These are phyloP conservation scores for Zymoseptoria ardabiliae DNA, from an alignment of 2,329 filamentous ascomycete genomes.

Conservation along the genomic window DNA sequence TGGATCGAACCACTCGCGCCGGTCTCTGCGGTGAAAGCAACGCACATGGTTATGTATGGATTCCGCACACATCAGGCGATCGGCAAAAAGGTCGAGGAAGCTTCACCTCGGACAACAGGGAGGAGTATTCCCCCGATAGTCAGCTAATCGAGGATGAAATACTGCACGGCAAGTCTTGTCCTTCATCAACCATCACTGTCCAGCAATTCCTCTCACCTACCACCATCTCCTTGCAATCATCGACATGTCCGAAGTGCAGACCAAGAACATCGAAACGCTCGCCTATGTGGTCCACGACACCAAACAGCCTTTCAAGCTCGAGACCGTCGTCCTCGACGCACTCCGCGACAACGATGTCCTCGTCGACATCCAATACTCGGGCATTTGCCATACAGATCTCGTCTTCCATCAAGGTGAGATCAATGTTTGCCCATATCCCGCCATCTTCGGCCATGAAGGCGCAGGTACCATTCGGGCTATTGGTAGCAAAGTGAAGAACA, in stretches of 20 bases:
- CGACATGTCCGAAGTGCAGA: neutral
- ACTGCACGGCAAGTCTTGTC: neutral
- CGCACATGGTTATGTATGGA: too few species aligned
- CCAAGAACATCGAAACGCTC: constrained; percentile 1
- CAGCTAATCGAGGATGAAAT: neutral
- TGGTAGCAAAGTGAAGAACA: constrained; percentile 9
- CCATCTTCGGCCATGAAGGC: constrained; percentile 16
- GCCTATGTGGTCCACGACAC: constrained; percentile 14
- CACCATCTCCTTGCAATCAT: neutral
- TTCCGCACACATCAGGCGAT: neutral
- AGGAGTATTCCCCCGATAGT: neutral
- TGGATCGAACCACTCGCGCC: too few species aligned
- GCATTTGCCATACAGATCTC: constrained; percentile 21
- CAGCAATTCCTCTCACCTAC: neutral
- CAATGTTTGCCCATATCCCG: constrained; percentile 10
- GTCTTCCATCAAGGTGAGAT: constrained; percentile 16
- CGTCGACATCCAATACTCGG: constrained; percentile 17
- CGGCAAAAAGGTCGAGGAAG: neutral
- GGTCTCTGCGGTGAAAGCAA: too few species aligned
- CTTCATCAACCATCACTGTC: neutral
- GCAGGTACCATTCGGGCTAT: constrained; percentile 12
- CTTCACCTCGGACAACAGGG: neutral
- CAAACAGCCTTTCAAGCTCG: constrained; percentile 15
- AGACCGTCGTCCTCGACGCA: constrained; percentile 10
- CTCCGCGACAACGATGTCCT: constrained; percentile 15